These are phyloP conservation scores for Rosa lucieae DNA, from an alignment of 306 rosid genomes.

Conservation along the genomic window DNA sequence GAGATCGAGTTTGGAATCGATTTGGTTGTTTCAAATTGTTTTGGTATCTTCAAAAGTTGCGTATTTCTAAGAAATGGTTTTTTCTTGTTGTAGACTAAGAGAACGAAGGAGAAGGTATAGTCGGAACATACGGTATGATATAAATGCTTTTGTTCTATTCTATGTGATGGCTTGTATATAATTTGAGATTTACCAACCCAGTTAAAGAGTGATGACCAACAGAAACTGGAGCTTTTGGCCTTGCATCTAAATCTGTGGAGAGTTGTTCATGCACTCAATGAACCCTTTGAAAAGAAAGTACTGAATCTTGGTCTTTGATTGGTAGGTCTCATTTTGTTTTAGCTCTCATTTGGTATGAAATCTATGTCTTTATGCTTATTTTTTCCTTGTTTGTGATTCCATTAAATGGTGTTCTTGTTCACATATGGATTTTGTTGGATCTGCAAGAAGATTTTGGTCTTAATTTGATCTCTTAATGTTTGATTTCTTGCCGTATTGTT, in stretches of 20 bases:
- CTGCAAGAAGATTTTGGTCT: slow-evolving; percentile 5
- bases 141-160: too few species aligned
- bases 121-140: too few species aligned
- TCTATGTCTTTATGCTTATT: neutral
- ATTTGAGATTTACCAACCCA: too few species aligned
- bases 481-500: slow-evolving; percentile 9
- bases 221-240: neutral
- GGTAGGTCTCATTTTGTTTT: slow-evolving; percentile 4
- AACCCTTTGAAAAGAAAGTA: neutral
- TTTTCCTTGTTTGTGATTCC: neutral
- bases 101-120: too few species aligned
- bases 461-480: neutral
- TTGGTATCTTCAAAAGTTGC: too few species aligned
- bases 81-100: too few species aligned
- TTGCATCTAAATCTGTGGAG: slow-evolving; percentile 5
- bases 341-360: slow-evolving; percentile 8
- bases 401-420: neutral
- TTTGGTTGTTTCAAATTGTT: too few species aligned
- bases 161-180: too few species aligned
- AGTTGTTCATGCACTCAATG: slow-evolving; percentile 7
- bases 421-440: slow-evolving; percentile 14
- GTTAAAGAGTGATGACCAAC: too few species aligned
- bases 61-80: too few species aligned
- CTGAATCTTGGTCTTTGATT: neutral
- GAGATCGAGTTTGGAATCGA: too few species aligned